Base-by-base conservation (phyloP, 2,329 filamentous ascomycete species). In the Fusarium cyanostomum region DNA sequence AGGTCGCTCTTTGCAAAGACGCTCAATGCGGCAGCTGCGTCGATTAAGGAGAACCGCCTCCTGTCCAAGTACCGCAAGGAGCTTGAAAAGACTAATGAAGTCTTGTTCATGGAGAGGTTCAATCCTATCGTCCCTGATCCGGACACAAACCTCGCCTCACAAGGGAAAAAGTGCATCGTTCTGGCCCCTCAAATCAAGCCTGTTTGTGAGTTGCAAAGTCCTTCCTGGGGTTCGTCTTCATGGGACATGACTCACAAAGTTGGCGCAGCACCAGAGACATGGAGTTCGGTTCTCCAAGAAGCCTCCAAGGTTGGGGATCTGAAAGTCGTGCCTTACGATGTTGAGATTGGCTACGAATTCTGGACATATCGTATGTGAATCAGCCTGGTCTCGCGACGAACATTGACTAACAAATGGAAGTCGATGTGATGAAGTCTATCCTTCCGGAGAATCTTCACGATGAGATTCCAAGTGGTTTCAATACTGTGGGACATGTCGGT, bases 401-500 rank as follows among this genome's bases (percentile, higher is more conserved):
- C 11, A 15, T 42, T 15, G 13, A 48, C 67, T 73, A 52, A 76
- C 59, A 52, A 16, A 5, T 33, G 15, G 8, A 16, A 91, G 89
- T 90, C 60, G 94, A 98, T 68, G 90, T 99, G 34, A 91, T 97
- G 72, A 82, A 82, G 44, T 87, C 92, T 4, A 86, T 97, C 52
- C 82, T 99, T 1, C 94, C 94, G 0, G 88, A 93, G 65, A 89
- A 92, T 43, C 82, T 91, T 21, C 87, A 93, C 66, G 88, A 89
- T 35, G 93, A 96, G 68, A 88, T 95, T 28, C 94, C 94, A 3
- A 86, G 87, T 28, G 92, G 93, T 44, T 98, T 96, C 80, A 92
- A 92, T 54, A 88, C 89, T 31, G 93, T 94, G 31, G 94, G 95
- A 16, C 94, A 98, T 70, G 89, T 98, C 46, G 86, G 89, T 90